Percentiles rank a stretch among this genome's conserved stretches.
Conservation (phyloP, 805 yeast genomes). For the Candida glaebosa region DNA sequence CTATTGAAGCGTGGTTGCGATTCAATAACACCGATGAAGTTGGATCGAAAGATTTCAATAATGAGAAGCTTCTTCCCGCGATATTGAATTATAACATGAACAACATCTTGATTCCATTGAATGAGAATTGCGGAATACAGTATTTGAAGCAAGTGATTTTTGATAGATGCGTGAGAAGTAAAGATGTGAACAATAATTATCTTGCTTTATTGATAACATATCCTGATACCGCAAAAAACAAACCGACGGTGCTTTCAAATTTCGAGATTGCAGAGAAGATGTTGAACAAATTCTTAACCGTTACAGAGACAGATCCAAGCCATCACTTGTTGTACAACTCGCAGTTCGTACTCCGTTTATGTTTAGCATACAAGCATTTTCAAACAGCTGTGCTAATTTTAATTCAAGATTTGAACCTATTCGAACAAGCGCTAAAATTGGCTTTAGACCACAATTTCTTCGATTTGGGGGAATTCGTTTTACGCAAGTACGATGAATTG, state of each 20-base stretch:
- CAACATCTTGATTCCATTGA: slow-evolving; percentile 29
- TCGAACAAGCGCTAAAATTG: slow-evolving; percentile 75
- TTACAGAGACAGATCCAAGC: slow-evolving; percentile 17
- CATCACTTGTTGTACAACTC: slow-evolving; percentile 47
- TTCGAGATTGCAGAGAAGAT: slow-evolving; percentile 19
- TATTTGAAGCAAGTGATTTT: slow-evolving; percentile 53
- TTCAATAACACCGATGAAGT: slow-evolving; percentile 17
- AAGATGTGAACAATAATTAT: slow-evolving; percentile 63
- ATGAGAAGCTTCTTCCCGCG: slow-evolving; percentile 70
- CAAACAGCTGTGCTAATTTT: slow-evolving; percentile 73
- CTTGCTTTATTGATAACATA: slow-evolving; percentile 61
- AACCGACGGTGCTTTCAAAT: slow-evolving; percentile 5
- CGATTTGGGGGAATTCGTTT: slow-evolving; percentile 46
- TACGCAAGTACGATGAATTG: slow-evolving; percentile 29
- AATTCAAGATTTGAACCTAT: slow-evolving; percentile 58
- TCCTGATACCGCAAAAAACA: slow-evolving; percentile 11
- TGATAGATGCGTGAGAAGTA: slow-evolving; percentile 37
- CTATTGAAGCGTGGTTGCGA: slow-evolving; percentile 78
- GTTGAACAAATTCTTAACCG: slow-evolving; percentile 28
- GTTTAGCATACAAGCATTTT: slow-evolving; percentile 54
- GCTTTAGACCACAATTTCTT: slow-evolving; percentile 62
- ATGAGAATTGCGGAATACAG: slow-evolving; percentile 60
- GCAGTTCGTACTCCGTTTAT: slow-evolving; percentile 71
- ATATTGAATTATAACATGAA: slow-evolving; percentile 62
- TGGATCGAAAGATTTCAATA: slow-evolving; percentile 9